Base-by-base conservation (phyloP, 1,284 basidiomycete genomes). In the Puccinia hordei region DNA sequence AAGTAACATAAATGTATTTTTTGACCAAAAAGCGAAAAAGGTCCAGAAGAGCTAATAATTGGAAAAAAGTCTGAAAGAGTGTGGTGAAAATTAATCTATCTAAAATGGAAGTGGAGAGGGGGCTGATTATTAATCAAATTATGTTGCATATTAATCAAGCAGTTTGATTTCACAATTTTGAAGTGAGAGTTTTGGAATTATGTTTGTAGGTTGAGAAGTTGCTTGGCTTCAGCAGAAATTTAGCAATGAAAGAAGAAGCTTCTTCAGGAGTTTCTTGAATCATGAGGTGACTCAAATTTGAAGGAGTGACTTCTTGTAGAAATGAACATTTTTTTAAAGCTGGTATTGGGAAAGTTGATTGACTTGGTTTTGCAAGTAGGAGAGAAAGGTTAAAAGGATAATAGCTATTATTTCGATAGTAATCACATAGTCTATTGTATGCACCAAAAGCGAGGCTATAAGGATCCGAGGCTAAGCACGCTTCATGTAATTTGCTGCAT, bases 401-500 rank as follows among this genome's bases (percentile, higher is more conserved):
- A 4, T 65, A 8, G 2, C 17, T 30, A 33, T 15, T 15, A 22
- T 35, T 27, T 2, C 17, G 13, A 65, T 38, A 44, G 38, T 15
- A 38, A 44, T 38, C 61, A 24, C 2, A 24, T n/a, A 65, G 38
- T 44, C 61, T 65, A 19, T 19, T 30, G 22, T 65, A 65, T 24
- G 41, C 41, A 22, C 71, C 73, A 81, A 30, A 81, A 72, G 63
- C 76, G 76, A 30, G 82, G 71, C 12, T 82, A 73, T 30, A 81
- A 82, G 5, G 81, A 75, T 10, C 82, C 51, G 22, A 68, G 69
- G 84, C 84, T 10, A 81, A 83, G 5, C 81, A 82, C 2, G 84
- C 82, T 73, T 85, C 84, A 73, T 82, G 82, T 82, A 83, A 83
- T 51, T 83, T 84, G 53, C 81, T 75, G 66, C 83, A 84, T 75